A percentile compares a stretch with the other conserved stretches of the same genome.
Evolutionary conservation across 192 early-diverging fungal species (phyloP).

Genomic region (Umbelopsis sp.): DNA sequence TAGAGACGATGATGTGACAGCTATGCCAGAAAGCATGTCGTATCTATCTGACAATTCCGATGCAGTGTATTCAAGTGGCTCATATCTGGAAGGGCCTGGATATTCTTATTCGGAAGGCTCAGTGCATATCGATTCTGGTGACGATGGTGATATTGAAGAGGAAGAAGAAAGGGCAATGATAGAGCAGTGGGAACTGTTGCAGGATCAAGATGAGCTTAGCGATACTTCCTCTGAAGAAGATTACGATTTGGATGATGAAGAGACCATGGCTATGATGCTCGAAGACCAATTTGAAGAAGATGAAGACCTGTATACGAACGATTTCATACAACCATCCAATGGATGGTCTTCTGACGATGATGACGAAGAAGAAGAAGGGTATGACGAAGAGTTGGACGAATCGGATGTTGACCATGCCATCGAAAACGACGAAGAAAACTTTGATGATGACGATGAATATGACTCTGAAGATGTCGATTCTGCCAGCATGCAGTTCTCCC

Average conservation of each 20-base stretch:
- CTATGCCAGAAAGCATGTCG: constrained; percentile 36
- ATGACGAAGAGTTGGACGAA: constrained; percentile 20
- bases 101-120: not conserved
- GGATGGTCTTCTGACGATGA: constrained; percentile 27
- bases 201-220: constrained; percentile 21
- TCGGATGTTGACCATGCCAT: not conserved
- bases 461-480: not conserved
- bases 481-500: not conserved
- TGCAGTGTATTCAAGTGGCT: not conserved
- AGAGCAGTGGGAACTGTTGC: constrained; percentile 22
- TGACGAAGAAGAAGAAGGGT: constrained; percentile 44
- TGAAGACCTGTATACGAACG: not conserved
- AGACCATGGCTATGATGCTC: constrained; percentile 2
- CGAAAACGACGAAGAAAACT: constrained; percentile 22
- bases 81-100: not conserved
- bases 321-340: not conserved
- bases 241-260: constrained; percentile 15
- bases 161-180: constrained; percentile 38
- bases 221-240: constrained; percentile 2
- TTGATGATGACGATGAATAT: constrained; percentile 25
- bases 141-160: constrained; percentile 36
- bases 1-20: constrained; percentile 24
- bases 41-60: not conserved
- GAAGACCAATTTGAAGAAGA: constrained; percentile 2
- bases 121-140: constrained; percentile 33